Evolutionary conservation across 495 filamentous ascomycete genomes (phyloP).

Genomic region (Corynascus novoguineensis): DNA sequence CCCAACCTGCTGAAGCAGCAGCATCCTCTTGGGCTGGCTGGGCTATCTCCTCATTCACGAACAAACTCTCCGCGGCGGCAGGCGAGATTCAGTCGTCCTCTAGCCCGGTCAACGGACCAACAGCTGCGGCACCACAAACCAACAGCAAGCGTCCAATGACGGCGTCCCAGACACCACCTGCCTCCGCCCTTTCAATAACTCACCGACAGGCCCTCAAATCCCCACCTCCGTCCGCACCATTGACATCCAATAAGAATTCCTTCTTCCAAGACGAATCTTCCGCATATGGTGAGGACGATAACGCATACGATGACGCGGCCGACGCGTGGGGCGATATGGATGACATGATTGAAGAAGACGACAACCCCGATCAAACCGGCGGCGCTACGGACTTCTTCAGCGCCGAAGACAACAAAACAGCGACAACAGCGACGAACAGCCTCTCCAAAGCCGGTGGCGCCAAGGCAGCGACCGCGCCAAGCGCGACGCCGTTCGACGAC

Average conservation of each 20-base stretch:
- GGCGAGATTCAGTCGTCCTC: constrained; percentile 65
- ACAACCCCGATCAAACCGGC: constrained; percentile 34
- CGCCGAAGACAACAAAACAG: constrained; percentile 40
- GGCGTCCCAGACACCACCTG: constrained; percentile 32
- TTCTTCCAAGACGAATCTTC: constrained; percentile 34
- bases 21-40: constrained; percentile 72
- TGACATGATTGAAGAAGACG: constrained; percentile 47
- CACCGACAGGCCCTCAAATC: constrained; percentile 51
- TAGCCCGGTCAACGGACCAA: constrained; percentile 21
- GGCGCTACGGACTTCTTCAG: constrained; percentile 42
- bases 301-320: constrained; percentile 35
- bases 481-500: constrained; percentile 63
- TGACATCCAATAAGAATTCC: constrained; percentile 38
- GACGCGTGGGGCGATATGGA: constrained; percentile 71
- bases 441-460: constrained; percentile 16
- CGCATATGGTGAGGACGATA: not conserved
- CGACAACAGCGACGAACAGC: constrained; percentile 8
- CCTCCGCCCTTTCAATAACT: constrained; percentile 47
- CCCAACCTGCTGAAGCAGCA: constrained; percentile 53
- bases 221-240: constrained; percentile 36
- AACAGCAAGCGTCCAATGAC: constrained; percentile 26
- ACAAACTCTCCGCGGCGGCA: constrained; percentile 75
- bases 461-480: constrained; percentile 24
- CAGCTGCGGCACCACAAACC: constrained; percentile 14
- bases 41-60: constrained; percentile 98